Conservation (phyloP, 108 stramenopile genomes). For the Fragilaria crotonensis region DNA sequence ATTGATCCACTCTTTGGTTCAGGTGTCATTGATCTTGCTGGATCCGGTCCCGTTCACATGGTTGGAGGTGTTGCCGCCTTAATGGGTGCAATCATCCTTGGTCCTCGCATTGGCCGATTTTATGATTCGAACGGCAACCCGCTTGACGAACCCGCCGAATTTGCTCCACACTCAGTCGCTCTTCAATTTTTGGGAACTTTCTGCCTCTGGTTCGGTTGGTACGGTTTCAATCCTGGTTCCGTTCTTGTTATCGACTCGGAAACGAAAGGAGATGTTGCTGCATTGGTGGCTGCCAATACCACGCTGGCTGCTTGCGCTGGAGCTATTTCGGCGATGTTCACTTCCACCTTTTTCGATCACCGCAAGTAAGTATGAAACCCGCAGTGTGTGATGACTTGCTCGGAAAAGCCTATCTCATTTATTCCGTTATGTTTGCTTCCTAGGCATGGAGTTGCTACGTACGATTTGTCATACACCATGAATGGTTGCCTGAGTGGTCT, state of each 20-base stretch:
- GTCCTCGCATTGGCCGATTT: constrained; percentile 59
- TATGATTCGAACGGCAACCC: constrained; percentile 44
- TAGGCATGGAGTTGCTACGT: constrained; percentile 29
- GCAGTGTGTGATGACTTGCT: neutral
- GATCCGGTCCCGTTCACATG: constrained; percentile 78
- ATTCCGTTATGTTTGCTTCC: neutral
- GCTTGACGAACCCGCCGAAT: constrained; percentile 31
- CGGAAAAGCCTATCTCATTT: no score
- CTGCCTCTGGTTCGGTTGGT: constrained; percentile 82
- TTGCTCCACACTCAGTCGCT: constrained; percentile 50
- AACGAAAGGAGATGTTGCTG: constrained; percentile 31
- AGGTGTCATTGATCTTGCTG: constrained; percentile 76
- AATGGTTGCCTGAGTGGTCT: constrained; percentile 56
- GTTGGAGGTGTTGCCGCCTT: constrained; percentile 64
- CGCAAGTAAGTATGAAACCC: constrained; percentile 4
- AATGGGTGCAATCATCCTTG: constrained; percentile 48
- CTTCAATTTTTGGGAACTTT: constrained; percentile 74
- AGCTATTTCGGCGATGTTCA: constrained; percentile 57
- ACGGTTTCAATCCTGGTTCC: constrained; percentile 69
- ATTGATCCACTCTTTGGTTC: constrained; percentile 45
- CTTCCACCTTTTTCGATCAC: constrained; percentile 30
- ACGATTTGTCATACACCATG: constrained; percentile 44
- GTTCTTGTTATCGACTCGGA: constrained; percentile 35
- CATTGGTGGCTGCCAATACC: constrained; percentile 74
- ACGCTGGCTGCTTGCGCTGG: constrained; percentile 49